Evolutionary conservation across 2,329 filamentous ascomycete genomes (phyloP).

Genomic region (Alternaria dauci): DNA sequence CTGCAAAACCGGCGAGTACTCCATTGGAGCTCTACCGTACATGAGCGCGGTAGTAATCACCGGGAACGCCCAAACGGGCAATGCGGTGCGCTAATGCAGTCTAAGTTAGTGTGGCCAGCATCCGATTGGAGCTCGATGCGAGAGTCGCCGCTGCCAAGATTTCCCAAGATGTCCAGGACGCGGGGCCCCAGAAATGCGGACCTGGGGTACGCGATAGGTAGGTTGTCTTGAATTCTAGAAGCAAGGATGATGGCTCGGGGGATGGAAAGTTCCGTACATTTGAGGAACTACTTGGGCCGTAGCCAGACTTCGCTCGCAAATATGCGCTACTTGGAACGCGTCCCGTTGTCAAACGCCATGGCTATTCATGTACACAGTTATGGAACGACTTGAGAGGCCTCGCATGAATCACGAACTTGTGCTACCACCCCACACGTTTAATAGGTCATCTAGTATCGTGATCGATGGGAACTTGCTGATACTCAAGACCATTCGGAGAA

Average conservation of each 20-base stretch:
- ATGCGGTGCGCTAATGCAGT: neutral
- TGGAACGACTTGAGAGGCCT: neutral
- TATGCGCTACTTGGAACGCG: neutral
- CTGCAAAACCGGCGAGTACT: neutral
- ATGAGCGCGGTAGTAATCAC: neutral
- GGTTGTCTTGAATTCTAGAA: neutral
- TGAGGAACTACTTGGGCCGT: neutral
- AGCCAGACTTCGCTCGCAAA: neutral
- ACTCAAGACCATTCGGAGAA: conserved; percentile 27
- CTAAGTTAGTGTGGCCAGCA: neutral
- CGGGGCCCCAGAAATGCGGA: neutral
- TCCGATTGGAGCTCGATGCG: conserved; percentile 16
- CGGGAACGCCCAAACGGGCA: neutral
- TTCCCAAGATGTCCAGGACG: neutral
- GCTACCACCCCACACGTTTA: conserved; percentile 34
- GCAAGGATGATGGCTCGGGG: neutral
- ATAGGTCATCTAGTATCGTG: conserved; percentile 36
- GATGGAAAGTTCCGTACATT: neutral
- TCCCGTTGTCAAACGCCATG: neutral
- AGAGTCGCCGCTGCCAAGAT: neutral
- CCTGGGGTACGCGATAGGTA: neutral
- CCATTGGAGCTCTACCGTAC: neutral
- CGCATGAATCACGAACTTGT: conserved; percentile 39
- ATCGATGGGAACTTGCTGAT: conserved; percentile 40
- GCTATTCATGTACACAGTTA: neutral